phyloP scores from a whole-genome alignment of 768 basidiomycete species.

The Pleurotus sapidus region DNA sequence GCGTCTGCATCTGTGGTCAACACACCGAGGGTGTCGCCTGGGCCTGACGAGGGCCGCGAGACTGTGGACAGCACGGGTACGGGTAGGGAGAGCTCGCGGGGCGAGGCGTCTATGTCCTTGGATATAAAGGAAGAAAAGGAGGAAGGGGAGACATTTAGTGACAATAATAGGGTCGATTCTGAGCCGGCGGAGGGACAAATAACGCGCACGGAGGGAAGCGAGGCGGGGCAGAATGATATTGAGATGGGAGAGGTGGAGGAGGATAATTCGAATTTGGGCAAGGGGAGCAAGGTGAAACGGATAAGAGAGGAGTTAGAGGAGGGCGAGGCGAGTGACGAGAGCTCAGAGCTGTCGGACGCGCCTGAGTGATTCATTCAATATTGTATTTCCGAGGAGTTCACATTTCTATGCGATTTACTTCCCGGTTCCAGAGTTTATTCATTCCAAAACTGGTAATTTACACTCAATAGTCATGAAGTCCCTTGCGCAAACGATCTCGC shows the following conservation, averaged over 20 bases:
- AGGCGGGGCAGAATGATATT: constrained; percentile 57
- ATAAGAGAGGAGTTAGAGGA: constrained; percentile 76
- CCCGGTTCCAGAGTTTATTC: constrained; percentile 5
- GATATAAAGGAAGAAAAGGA: constrained; percentile 35
- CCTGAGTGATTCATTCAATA: constrained; percentile 47
- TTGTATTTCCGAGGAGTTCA: constrained; percentile 13
- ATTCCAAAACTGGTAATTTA: constrained; percentile 24
- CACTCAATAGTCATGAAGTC: constrained; percentile 76
- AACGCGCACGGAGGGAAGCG: constrained; percentile 10
- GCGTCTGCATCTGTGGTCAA: constrained; percentile 35
- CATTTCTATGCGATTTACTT: constrained; percentile 9
- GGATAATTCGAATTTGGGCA: constrained; percentile 41
- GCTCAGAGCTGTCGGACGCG: constrained; percentile 74
- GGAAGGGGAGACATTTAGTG: constrained; percentile 26
- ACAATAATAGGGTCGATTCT: constrained; percentile 11
- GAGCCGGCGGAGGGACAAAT: background rate
- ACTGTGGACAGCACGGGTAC: constrained; percentile 17
- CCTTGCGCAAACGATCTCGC: constrained; percentile 65
- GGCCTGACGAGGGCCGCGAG: constrained; percentile 28
- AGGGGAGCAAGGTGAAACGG: constrained; percentile 48
- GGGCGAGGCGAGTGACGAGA: constrained; percentile 81
- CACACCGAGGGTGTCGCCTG: constrained; percentile 49
- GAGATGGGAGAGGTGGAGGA: constrained; percentile 93
- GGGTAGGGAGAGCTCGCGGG: constrained; percentile 14
- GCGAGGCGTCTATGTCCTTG: constrained; percentile 23